A percentile compares a stretch with the other conserved stretches of the same genome.
These are phyloP conservation scores for Tetrahymena borealis DNA, from an alignment of 73 alveolate genomes.

Conservation along the genomic window DNA sequence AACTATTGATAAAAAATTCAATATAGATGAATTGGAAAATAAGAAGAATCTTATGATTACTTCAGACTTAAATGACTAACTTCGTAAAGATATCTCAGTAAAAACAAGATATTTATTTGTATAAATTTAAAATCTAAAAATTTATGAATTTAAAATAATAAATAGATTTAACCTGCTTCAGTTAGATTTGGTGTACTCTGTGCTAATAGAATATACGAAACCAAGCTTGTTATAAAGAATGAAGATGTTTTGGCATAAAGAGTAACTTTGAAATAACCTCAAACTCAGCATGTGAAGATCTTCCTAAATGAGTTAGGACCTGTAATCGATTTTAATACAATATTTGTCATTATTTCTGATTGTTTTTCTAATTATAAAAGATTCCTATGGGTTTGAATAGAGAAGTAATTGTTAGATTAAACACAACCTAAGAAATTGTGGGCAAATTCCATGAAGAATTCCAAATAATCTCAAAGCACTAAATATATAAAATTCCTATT, in stretches of 20 bases:
- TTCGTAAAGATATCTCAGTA: constrained; percentile 44
- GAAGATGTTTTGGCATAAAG: constrained; percentile 76
- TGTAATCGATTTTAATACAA: not conserved
- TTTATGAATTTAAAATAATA: constrained; percentile 34
- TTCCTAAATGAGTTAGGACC: constrained; percentile 51
- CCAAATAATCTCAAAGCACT: constrained; percentile 63
- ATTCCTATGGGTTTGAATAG: constrained; percentile 67
- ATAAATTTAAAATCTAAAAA: not conserved
- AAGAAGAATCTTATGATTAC: constrained; percentile 93
- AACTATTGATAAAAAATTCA: constrained; percentile 88
- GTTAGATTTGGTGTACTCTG: constrained; percentile 57
- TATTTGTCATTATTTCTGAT: not conserved
- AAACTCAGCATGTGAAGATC: constrained; percentile 45
- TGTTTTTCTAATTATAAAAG: not conserved
- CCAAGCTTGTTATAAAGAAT: constrained; percentile 51
- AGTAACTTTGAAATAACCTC: constrained; percentile 47
- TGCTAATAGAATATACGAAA: constrained; percentile 52
- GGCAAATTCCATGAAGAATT: constrained; percentile 55
- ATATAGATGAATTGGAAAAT: constrained; percentile 87
- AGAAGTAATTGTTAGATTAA: constrained; percentile 39
- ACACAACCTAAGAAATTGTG: constrained; percentile 19
- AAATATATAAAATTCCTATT: constrained; percentile 68
- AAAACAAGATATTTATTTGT: not conserved
- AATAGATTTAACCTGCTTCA: constrained; percentile 54
- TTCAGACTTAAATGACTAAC: constrained; percentile 87